Percentiles rank a stretch among this genome's conserved stretches.
Evolutionary conservation across 2,329 filamentous ascomycete species (phyloP).

Genomic region (Colletotrichum sp.): DNA sequence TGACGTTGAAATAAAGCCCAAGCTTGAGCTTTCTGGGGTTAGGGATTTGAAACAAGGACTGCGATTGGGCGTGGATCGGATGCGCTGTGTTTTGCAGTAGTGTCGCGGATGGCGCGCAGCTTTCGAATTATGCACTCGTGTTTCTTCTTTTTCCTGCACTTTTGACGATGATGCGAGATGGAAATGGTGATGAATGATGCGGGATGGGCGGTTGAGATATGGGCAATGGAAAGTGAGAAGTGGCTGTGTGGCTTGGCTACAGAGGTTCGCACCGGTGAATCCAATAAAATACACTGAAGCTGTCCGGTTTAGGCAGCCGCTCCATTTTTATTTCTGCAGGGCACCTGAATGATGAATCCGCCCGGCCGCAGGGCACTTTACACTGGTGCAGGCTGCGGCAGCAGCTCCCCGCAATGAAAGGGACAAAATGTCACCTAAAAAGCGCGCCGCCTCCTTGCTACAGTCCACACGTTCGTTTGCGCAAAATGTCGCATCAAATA

Average conservation of each 20-base stretch:
- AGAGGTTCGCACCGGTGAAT: not conserved
- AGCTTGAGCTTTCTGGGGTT: not conserved
- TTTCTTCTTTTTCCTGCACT: not conserved
- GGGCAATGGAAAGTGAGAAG: not conserved
- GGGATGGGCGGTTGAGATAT: not conserved
- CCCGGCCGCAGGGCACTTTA: not conserved
- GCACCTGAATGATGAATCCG: not conserved
- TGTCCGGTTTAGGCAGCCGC: slow-evolving; percentile 6
- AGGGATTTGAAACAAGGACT: not conserved
- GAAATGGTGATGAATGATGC: not conserved
- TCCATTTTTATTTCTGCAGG: not conserved
- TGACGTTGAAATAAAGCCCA: slow-evolving; percentile 13
- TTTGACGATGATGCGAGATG: not conserved
- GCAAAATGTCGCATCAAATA: not conserved
- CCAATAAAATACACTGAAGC: not conserved
- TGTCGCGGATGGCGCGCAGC: not conserved
- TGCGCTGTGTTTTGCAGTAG: not conserved
- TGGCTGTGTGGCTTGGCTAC: slow-evolving; percentile 5
- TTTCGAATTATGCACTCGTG: not conserved
- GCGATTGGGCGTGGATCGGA: not conserved
- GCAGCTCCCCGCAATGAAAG: not conserved
- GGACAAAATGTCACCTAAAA: not conserved
- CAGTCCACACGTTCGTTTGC: not conserved
- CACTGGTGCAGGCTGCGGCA: not conserved
- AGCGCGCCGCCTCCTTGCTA: not conserved